phyloP scores from a whole-genome alignment of 352 stramenopile species.

The Phytopythium boreale region DNA sequence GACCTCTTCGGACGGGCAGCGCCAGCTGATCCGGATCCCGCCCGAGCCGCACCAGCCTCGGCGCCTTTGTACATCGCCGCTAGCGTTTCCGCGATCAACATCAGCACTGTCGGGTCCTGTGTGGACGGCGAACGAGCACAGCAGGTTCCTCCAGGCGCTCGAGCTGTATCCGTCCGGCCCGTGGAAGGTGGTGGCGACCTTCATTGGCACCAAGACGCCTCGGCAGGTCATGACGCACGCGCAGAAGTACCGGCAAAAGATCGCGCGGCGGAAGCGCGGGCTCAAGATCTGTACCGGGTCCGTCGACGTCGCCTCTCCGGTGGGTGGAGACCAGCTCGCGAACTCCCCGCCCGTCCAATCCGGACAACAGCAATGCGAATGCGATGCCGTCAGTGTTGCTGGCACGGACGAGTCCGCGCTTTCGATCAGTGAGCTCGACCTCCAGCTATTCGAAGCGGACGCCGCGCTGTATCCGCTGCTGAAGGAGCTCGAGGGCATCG shows the following conservation, averaged over 20 bases:
- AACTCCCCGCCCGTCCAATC: neutral
- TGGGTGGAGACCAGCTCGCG: neutral
- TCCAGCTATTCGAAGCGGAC: constrained; percentile 3
- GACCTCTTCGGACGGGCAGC: constrained; percentile 13
- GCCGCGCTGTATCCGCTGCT: neutral
- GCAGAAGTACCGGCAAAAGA: constrained; percentile 47
- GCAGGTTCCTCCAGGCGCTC: constrained; percentile 28
- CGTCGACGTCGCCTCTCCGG: neutral
- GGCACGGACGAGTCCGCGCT: neutral
- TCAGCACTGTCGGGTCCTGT: constrained; percentile 14
- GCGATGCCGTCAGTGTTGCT: neutral
- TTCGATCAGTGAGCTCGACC: neutral
- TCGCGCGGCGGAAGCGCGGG: constrained; percentile 29
- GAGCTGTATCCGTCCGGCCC: constrained; percentile 25
- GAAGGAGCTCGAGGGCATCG: constrained; percentile 5
- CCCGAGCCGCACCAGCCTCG: constrained; percentile 1
- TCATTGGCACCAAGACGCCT: constrained; percentile 30
- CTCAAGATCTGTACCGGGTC: constrained; percentile 13
- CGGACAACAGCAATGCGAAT: neutral
- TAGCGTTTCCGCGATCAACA: neutral
- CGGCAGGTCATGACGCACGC: constrained; percentile 36
- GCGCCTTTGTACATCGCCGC: neutral
- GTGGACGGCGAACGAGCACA: constrained; percentile 31
- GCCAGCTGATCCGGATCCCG: constrained; percentile 8
- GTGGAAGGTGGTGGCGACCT: constrained; percentile 26